phyloP scores from a whole-genome alignment of 2,329 filamentous ascomycete genomes.

The Cytospora schulzeri region DNA sequence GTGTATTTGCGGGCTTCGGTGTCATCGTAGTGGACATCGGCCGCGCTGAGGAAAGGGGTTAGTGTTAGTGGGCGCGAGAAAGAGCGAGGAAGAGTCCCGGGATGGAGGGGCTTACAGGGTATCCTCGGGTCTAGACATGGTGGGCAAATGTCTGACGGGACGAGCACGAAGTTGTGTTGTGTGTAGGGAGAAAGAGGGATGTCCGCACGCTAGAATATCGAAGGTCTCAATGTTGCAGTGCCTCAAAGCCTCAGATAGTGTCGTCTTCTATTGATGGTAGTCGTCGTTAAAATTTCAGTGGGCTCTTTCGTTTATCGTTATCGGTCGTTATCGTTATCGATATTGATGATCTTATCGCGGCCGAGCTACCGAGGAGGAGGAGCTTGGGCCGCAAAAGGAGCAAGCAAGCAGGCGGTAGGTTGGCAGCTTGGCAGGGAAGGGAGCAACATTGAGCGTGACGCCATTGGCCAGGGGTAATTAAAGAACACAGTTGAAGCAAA shows the following conservation, averaged over 20 bases:
- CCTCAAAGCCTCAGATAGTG: neutral
- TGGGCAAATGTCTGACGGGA: conserved; percentile 38
- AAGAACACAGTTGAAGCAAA: conserved; percentile 22
- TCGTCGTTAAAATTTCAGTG: conserved; percentile 25
- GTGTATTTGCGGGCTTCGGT: conserved; percentile 96
- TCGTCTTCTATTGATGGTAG: neutral
- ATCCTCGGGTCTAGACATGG: conserved; percentile 97
- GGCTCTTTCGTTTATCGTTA: conserved; percentile 15
- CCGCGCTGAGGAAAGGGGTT: conserved; percentile 61
- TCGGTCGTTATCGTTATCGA: conserved; percentile 14
- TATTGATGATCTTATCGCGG: conserved; percentile 13
- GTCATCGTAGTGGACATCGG: conserved; percentile 98
- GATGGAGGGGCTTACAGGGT: conserved; percentile 65
- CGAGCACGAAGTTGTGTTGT: conserved; percentile 7
- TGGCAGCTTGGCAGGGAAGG: conserved; percentile 11
- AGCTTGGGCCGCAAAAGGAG: neutral
- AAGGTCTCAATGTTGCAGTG: conserved; percentile 1
- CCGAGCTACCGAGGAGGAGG: neutral
- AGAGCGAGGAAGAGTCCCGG: conserved; percentile 12
- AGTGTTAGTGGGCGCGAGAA: conserved; percentile 28
- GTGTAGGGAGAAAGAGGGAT: conserved; percentile 12
- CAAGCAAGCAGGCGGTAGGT: neutral
- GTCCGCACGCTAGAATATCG: neutral
- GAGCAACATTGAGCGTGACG: conserved; percentile 22
- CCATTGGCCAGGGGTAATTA: conserved; percentile 19